Conservation (phyloP, 805 yeast species). For the Saccharomyces mikatae region DNA sequence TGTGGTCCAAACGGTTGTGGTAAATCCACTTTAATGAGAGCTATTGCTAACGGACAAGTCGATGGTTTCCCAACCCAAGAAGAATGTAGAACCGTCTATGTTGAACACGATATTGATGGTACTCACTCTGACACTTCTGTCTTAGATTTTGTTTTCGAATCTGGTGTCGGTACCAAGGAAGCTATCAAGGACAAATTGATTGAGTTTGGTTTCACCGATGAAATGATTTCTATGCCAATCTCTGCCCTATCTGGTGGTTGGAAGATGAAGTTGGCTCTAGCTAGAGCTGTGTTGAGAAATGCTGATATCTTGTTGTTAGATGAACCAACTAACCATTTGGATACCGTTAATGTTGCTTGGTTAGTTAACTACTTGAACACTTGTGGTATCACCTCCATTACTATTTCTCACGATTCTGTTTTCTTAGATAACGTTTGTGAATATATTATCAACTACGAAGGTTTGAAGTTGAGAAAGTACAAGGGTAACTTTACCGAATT, state of each 20-base stretch:
- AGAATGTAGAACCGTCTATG: conserved; percentile 98
- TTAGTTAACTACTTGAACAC: conserved; percentile 97
- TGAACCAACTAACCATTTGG: conserved; percentile 99
- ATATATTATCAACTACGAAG: conserved; percentile 99
- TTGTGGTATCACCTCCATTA: conserved; percentile 97
- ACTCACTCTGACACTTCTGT: conserved; percentile 94
- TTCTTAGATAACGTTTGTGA: conserved; percentile 96
- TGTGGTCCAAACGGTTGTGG: conserved; percentile 99
- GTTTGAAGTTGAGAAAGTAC: conserved; percentile 98
- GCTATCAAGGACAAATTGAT: conserved; percentile 64
- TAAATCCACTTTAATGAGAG: conserved; percentile 97
- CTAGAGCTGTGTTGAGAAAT: conserved; percentile 97
- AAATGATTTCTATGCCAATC: conserved; percentile 89
- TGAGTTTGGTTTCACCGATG: conserved; percentile 90
- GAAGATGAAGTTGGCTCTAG: conserved; percentile 99
- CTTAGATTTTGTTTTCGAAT: conserved; percentile 74
- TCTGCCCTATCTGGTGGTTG: conserved; percentile 99
- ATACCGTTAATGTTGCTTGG: conserved; percentile 99
- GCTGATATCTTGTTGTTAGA: conserved; percentile 96
- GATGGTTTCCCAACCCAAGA: conserved; percentile 99
- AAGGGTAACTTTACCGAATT: conserved; percentile 99
- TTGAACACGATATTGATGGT: conserved; percentile 99
- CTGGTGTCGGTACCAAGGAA: conserved; percentile 70
- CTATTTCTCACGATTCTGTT: conserved; percentile 99
- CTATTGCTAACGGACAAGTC: conserved; percentile 95